Base-by-base conservation (phyloP, 805 yeast species). In the Saturnispora mendoncae region DNA sequence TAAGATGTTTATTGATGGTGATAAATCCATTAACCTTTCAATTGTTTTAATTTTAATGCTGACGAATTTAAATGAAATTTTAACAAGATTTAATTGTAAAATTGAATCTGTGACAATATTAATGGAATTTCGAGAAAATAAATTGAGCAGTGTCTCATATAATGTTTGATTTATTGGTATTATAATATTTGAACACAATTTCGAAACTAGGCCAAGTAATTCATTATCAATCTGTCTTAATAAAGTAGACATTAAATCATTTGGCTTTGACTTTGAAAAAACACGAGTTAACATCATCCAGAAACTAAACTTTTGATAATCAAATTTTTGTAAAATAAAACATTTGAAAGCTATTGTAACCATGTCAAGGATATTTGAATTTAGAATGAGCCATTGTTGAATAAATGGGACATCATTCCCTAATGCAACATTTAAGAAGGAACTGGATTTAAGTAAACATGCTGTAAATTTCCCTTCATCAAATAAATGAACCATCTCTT, bases 11-110 rank as follows among this genome's bases (percentile, higher is more conserved):
- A n/a, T n/a, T n/a, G n/a, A n/a, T n/a, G n/a, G n/a, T n/a, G n/a
- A n/a, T n/a, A n/a, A n/a, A n/a, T 46, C 51, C 6, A 51, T 21
- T 1, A 55, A 35, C 9, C 21, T 33, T 2, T 23, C 19, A 10
- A 58, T 34, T 1, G 51, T 48, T 2, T 38, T 13, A 2, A 58
- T 5, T 30, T 41, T 23, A 4, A 59, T 42, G n/a, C 41, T 51
- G 5, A 19, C 17, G 27, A 55, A 60, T 12, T 46, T 35, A 19
- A 34, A 44, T 0, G 62, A 54, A 1, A 54, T 36, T 2, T 50
- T 31, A 4, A 54, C 38, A 6, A 60, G 38, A 36, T 58, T 52
- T 30, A 40, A 42, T 35, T 53, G 56, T 12, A 53, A n/a, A 13
- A 54, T 23, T 23, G 6, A 6, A 23, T 7, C 10, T 23, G 10